phyloP scores from a whole-genome alignment of 2,329 filamentous ascomycete species.

The Arthrobotrys sphaeroides region DNA sequence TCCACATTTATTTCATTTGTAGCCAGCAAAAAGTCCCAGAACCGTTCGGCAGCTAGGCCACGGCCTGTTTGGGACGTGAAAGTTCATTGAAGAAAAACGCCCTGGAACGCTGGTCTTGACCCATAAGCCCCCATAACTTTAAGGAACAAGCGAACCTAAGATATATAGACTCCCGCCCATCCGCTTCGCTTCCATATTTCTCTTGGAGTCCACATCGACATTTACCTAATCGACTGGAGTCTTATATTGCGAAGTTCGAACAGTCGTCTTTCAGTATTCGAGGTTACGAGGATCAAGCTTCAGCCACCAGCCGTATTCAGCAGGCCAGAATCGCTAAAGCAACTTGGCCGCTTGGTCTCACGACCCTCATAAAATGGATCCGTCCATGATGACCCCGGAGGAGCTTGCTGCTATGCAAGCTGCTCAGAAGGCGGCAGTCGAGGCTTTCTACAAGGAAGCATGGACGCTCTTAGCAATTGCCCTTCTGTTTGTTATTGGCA shows the following conservation, averaged over 20 bases:
- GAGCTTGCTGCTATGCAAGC: conserved; percentile 48
- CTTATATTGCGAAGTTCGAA: conserved; percentile 34
- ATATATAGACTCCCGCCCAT: conserved; percentile 52
- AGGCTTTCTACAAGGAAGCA: conserved; percentile 63
- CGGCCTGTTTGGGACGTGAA: conserved; percentile 31
- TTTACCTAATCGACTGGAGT: conserved; percentile 48
- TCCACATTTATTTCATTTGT: conserved; percentile 45
- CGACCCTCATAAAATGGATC: conserved; percentile 29
- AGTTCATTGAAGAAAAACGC: conserved; percentile 28
- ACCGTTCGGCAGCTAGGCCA: conserved; percentile 20
- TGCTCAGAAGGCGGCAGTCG: conserved; percentile 38
- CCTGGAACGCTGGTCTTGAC: not conserved
- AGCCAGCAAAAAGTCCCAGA: conserved; percentile 31
- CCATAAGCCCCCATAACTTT: conserved; percentile 33
- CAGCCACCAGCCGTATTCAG: conserved; percentile 4
- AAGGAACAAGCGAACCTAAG: conserved; percentile 41
- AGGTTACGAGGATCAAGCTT: not conserved
- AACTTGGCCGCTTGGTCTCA: conserved; percentile 12
- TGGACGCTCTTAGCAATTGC: conserved; percentile 67
- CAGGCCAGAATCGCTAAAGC: not conserved
- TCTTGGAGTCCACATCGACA: conserved; percentile 37
- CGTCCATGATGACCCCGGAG: conserved; percentile 46
- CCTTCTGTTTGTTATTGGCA: conserved; percentile 65
- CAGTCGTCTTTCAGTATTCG: conserved; percentile 21
- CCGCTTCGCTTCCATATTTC: conserved; percentile 49